Base-by-base conservation (phyloP, 768 basidiomycete genomes). In the Dioszegia hungarica region DNA sequence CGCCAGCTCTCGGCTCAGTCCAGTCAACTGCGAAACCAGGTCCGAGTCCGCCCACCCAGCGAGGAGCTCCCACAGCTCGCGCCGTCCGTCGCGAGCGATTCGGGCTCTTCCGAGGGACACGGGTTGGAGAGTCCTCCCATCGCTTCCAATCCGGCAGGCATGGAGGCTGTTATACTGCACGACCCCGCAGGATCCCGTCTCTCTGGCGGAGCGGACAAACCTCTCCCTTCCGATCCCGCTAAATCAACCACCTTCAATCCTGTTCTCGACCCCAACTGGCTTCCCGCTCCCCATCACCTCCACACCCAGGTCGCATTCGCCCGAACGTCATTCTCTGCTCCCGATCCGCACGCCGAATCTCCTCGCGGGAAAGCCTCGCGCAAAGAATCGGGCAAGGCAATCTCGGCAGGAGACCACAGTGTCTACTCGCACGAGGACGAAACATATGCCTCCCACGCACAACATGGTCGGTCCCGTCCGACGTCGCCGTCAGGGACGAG, bases 81-180 rank as follows among this genome's bases (percentile, higher is more conserved):
- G 14, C 67, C 64, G 1, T 64, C 62, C 24, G 54, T 64, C 15
- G 70, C 67, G 3, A 59, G 58, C 9, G 70, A 68, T 45, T 66
- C 64, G 10, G 66, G 58, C 1, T 64, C 62, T 17, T 67, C 65
- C n/a, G 69, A 71, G 31, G 67, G 64, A 15, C 59, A 68, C 31
- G 48, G 56, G 3, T 41, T 66, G 24, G 62, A 66, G 6, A 66
- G 65, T 11, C 68, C 68, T 2, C 59, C 55, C 17, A 37, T 50
- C 4, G 19, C 27, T 15, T 37, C 34, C 3, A 25, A 39, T 17
- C 49, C 49, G 10, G 28, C 22, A n/a, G 33, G 33, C 9, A 36
- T 48, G 6, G 47, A 48, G 25, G 47, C 47, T 29, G n/a, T 48
- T 12, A 48, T 39, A n/a, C 40, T 22, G 31, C 28, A 38, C 46